Base-by-base conservation (phyloP, 805 yeast species). In the Wickerhamomyces bovis region DNA sequence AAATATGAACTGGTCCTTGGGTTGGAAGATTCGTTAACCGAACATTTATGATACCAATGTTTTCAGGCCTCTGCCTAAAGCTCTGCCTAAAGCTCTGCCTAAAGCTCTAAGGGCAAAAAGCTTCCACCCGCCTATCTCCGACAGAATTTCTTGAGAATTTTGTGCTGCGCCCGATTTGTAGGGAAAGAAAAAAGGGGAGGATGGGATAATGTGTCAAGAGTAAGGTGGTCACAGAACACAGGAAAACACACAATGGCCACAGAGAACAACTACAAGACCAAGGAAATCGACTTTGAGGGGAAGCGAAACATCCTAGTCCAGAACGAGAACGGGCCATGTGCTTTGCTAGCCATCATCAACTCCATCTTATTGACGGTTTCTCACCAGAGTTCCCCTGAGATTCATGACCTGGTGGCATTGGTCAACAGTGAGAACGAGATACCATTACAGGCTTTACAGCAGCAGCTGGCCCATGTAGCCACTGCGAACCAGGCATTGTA, bases 271-370 rank as follows among this genome's bases (percentile, higher is more conserved):
- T 50, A 47, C 44, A 43, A 43, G 18, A 58, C 61, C 6, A 60
- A 60, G 42, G 42, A 45, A 12, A 48, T 60, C 31, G 50, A 53
- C 38, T 53, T 48, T 47, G 39, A 58, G 20, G 63, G 62, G 6
- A 45, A 44, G 16, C 52, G 61, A 22, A 79, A 79, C 38, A 78
- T 89, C 30, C 66, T 90, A 4, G 64, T 88, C 19, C 97, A 89
- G 67, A 86, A 87, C 51, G 71, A 67, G 42, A 88, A 89, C 58
- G 97, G 97, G 0, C 96, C 97, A 0, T 89, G 96, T 60, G 95
- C 96, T 2, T 64, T 90, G 35, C 74, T 90, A 13, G 90, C 96
- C 0, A 66, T 90, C 38, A 73, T 80, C 42, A 90, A 90, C 60
- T 76, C 88, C 0, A 61, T 90, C 15, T 61, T 88, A 7, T 63